Base-by-base conservation (phyloP, 208 protist genomes). In the Phytomonas sp. region DNA sequence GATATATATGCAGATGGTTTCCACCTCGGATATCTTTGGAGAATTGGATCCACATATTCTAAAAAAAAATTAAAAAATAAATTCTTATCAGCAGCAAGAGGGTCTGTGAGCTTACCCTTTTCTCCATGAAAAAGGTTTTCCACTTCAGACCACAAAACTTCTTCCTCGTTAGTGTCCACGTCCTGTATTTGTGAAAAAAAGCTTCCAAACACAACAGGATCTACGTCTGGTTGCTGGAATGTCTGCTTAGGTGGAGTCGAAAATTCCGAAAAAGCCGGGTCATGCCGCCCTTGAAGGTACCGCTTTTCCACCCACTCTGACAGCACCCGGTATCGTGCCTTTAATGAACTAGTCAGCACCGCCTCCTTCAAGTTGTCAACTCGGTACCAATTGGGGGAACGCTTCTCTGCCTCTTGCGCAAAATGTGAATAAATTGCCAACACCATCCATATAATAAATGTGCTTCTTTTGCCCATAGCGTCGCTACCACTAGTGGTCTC, bases 381-480 rank as follows among this genome's bases (percentile, higher is more conserved):
- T 49, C 40, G 29, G 19, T 66, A 62, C 40, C 71, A 72, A 37
- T 67, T 52, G 23, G 37, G 56, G 34, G 59, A 29, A 11, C 69
- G 32, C n/a, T 52, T 32, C 49, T 75, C 72, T 30, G 76, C 78
- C 19, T 79, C 80, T 33, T 59, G 34, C 26, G 71, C 62, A 56
- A 89, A 67, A 60, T 72, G 66, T 0, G 76, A 70, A 68, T 86
- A 86, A 26, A 75, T 71, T 67, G 81, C 71, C 32, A 89, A 37
- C 19, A 77, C 78, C 10, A 81, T 72, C 77, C 78, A 91, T 8
- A 76, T 71, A 66, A 88, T 69, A 70, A 91, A 88, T 63, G 82
- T 86, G 3, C 82, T 80, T 12, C 72, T 26, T 45, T 59, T 71
- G 6, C 68, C 66, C 0, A 67, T 64, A 64, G 71, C 78, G 10